Evolutionary conservation across 495 filamentous ascomycete species (phyloP), one percentile per base, ranked within the genome.

Genomic region (Hypoxylon trugodes): DNA sequence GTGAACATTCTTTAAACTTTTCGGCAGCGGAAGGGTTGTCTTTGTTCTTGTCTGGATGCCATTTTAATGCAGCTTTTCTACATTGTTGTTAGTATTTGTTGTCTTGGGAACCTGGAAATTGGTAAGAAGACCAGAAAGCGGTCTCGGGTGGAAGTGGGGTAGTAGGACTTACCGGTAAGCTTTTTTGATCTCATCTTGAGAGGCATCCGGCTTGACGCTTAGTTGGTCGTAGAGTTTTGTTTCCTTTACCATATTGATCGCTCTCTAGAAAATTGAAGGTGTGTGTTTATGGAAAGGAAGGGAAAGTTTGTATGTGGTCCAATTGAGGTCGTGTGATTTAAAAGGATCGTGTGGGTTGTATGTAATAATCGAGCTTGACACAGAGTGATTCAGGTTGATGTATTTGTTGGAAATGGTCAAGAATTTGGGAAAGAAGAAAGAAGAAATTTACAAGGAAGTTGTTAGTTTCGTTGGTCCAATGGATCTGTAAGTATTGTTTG

Each of bases 11-110:
- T 81, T 94, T 94, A 77, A 98, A 98, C 69, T 91, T 96, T 64
- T 98, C 94, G 50, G 86, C 79, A 18, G 92, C 89, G 13, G 83
- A 72, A 13, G 92, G 88, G 66, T 95, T 91, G 75, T 96, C 89
- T 73, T 93, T 94, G 80, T 98, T 98, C 82, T 98, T 98, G 76
- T 98, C 95, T 0, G 95, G 95, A 71, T 98, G 95, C 71, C 86
- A 88, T 80, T 96, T 97, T 72, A 98, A 78, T 38, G 95, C 96
- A 32, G 85, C 83, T 81, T 95, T 96, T 61, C 91, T 93, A 62
- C 52, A 55, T 24, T 50, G 33, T 25, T 2, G 56, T 75, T 62
- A 72, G 67, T 40, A 33, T 61, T 33, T 7, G 0, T 37, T 48
- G 19, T 16, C 18, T 22, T 45, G 1, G 8, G 32, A 52, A 16